Conservation (phyloP, 2,329 filamentous ascomycete genomes). For the Stylonectria norvegica region DNA sequence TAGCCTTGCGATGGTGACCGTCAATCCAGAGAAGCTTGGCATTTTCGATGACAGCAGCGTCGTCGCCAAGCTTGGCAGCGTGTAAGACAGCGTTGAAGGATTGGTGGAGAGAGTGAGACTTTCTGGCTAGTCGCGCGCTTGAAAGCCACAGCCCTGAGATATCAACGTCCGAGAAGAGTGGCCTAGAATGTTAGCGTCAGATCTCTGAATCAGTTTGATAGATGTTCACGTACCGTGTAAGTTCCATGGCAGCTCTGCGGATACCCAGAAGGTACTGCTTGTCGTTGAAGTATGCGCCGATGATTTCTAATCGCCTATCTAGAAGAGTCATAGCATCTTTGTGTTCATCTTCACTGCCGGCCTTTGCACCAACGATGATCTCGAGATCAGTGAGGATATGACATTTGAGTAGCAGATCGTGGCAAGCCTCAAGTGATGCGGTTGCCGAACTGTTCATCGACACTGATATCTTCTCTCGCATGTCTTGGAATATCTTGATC, state of each 20-base stretch:
- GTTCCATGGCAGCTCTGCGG: conserved; percentile 80
- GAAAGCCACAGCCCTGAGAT: conserved; percentile 82
- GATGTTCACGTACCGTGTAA: conserved; percentile 57
- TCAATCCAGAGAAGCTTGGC: conserved; percentile 91
- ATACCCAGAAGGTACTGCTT: conserved; percentile 92
- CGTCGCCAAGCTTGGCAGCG: conserved; percentile 78
- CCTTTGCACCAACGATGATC: conserved; percentile 57
- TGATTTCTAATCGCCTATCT: conserved; percentile 75
- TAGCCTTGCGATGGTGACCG: conserved; percentile 89
- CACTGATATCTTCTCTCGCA: conserved; percentile 68
- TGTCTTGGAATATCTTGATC: conserved; percentile 51
- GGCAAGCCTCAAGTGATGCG: conserved; percentile 76
- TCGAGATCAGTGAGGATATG: conserved; percentile 88
- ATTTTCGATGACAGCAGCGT: conserved; percentile 89
- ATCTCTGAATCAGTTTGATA: not conserved
- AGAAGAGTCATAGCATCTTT: conserved; percentile 41
- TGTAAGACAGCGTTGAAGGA: conserved; percentile 93
- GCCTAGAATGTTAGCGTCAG: conserved; percentile 32
- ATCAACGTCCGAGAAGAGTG: conserved; percentile 65
- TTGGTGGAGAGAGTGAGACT: conserved; percentile 76
- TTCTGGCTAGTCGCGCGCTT: conserved; percentile 80
- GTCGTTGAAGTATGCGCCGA: conserved; percentile 85
- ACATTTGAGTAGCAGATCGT: conserved; percentile 79
- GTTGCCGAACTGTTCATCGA: conserved; percentile 75
- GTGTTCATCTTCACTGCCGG: conserved; percentile 40